These are phyloP conservation scores for Lodderomyces jiufengensis DNA, from an alignment of 1,139 yeast genomes.

Conservation along the genomic window DNA sequence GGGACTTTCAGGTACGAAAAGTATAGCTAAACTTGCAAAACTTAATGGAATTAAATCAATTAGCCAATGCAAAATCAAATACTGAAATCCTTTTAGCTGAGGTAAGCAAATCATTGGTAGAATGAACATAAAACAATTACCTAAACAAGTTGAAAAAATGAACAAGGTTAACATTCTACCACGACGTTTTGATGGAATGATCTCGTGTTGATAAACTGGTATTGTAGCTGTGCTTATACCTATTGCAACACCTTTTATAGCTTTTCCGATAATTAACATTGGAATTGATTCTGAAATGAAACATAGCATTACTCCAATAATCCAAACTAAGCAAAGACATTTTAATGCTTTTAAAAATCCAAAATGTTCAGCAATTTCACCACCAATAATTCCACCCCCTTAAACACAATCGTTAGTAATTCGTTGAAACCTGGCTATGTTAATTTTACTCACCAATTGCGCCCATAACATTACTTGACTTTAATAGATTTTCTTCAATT, in stretches of 20 bases:
- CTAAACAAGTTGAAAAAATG: conserved; percentile 17
- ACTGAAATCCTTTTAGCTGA: conserved; percentile 5
- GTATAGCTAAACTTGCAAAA: conserved; percentile 12
- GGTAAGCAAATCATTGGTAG: conserved; percentile 8
- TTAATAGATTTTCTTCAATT: conserved; percentile 26
- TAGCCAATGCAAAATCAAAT: conserved; percentile 21
- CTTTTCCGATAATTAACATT: conserved; percentile 26
- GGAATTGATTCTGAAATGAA: conserved; percentile 25
- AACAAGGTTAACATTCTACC: conserved; percentile 17
- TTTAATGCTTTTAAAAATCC: conserved; percentile 29
- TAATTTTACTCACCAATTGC: conserved; percentile 31
- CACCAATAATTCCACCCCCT: conserved; percentile 34
- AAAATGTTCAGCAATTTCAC: conserved; percentile 26
- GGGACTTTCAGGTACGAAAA: conserved; percentile 34
- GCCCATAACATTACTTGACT: conserved; percentile 30
- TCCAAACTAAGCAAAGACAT: conserved; percentile 26
- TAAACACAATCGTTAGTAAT: conserved; percentile 3
- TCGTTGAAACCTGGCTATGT: too few relatives aligned
- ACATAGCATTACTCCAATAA: conserved; percentile 22
- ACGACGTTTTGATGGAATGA: conserved; percentile 20
- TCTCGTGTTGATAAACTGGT: conserved; percentile 33
- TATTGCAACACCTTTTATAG: conserved; percentile 29
- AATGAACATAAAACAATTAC: conserved; percentile 22
- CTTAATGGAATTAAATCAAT: conserved; percentile 24
- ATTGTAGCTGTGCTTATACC: conserved; percentile 30